Base-by-base conservation (phyloP, 352 stramenopile species). In the Globisporangium cylindrosporum region DNA sequence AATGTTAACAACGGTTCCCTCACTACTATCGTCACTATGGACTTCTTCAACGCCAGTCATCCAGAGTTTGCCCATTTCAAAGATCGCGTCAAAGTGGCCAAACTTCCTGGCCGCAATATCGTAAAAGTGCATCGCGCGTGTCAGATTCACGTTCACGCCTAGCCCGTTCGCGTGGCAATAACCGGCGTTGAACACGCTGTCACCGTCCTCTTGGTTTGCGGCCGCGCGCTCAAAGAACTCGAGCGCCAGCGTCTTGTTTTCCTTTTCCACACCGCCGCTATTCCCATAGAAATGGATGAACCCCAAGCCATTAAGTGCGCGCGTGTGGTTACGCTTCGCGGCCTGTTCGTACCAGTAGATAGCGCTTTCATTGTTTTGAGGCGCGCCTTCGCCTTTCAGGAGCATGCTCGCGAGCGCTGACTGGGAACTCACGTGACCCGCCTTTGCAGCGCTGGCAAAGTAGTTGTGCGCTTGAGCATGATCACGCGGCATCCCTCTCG, bases 131-230 rank as follows among this genome's bases (percentile, higher is more conserved):
- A 92, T 84, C 5, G 86, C 90, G 32, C 74, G 71, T 43, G 70
- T 83, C 7, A 85, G 36, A 53, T 94, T 94, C 2, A 69, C 67
- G 3, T 38, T 18, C 1, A 86, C 87, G 1, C 91, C 91, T 12
- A 91, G 73, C 3, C 89, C 91, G 4, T 76, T 60, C 0, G 82
- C 80, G 53, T 95, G 70, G 60, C 90, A 97, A 70, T 94, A 92
- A 0, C 86, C 92, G 1, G 91, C 84, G 62, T 98, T 98, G 62
- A 97, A 98, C 1, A 97, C 61, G n/a, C 88, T 96, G 68, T 98
- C 92, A 0, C 85, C 90, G 55, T 97, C 91, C 51, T 85, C 77
- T 58, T 88, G 59, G 32, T 93, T 92, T 32, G 67, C 68, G 3
- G 91, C 89, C n/a, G 91, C 89, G 43, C 76, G 74, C 62, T 96